Evolutionary conservation across 352 stramenopile genomes (phyloP).

Genomic region (Phytophthora tubulina): DNA sequence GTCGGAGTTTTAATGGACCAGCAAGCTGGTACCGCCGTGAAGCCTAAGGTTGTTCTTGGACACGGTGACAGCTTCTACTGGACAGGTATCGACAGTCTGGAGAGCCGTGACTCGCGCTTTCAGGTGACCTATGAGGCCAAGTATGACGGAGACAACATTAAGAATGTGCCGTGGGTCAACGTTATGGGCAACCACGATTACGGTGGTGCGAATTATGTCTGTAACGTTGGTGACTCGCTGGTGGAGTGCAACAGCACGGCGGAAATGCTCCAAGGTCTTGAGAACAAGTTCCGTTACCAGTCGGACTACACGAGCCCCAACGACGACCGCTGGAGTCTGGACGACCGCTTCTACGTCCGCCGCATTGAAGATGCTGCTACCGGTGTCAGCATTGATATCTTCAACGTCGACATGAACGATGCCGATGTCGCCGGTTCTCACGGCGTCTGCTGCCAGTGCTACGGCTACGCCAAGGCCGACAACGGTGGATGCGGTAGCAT

Average conservation of each 20-base stretch:
- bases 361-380: constrained; percentile 29
- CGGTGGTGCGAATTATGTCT: constrained; percentile 21
- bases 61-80: constrained; percentile 29
- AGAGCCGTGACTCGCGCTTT: constrained; percentile 23
- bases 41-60: constrained; percentile 42
- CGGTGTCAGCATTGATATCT: constrained; percentile 63
- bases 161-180: constrained; percentile 24
- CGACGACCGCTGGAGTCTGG: constrained; percentile 9
- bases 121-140: constrained; percentile 5
- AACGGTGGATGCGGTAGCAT: constrained; percentile 1
- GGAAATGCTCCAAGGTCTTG: constrained; percentile 16
- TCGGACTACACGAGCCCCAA: constrained; percentile 20
- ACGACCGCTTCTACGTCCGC: constrained; percentile 22
- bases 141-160: constrained; percentile 21
- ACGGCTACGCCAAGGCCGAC: constrained; percentile 17
- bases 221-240: constrained; percentile 12
- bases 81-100: constrained; percentile 25
- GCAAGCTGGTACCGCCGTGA: constrained; percentile 40
- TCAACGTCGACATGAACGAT: constrained; percentile 70
- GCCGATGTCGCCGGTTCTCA: constrained; percentile 54
- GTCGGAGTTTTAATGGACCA: constrained; percentile 46
- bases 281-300: constrained; percentile 26
- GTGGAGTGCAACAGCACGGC: constrained; percentile 18
- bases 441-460: constrained; percentile 50
- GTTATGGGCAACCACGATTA: constrained; percentile 29